Evolutionary conservation across 495 filamentous ascomycete species (phyloP), one percentile per base, ranked within the genome.

Genomic region (Trichoderma asperelloides): DNA sequence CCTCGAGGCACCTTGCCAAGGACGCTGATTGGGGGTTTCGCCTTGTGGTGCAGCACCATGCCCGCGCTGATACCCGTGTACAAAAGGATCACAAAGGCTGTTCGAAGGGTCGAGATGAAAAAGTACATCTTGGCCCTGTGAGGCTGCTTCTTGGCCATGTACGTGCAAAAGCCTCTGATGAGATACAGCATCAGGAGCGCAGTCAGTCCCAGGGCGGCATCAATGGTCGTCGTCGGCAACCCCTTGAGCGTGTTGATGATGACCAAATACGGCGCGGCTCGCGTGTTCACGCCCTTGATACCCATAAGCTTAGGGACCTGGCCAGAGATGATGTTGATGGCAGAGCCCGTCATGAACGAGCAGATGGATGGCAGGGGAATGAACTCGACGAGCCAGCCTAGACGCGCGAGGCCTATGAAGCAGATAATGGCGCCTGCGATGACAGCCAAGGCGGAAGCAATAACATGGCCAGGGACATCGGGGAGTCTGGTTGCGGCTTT

Each of bases 271-370:
- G 82, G 78, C 7, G 77, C 67, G 27, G 79, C 79, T 43, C 82
- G 78, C 2, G 79, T 82, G 62, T 82, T 82, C 69, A 84, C 75
- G 40, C 70, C 72, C 49, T 76, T 75, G 64, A 83, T 78, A 21
- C 83, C 83, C 68, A 85, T 65, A 65, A 85, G 71, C 28, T 76
- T 74, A 13, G 80, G 79, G 18, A 84, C 74, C 67, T 85, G 83
- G 41, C 82, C 82, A 41, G 78, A 71, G 18, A 78, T 81, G 62
- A 85, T 85, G 63, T 71, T 84, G 68, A 85, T 76, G 68, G 82
- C 82, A 57, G 80, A 78, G 0, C 82, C 83, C 1, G 83, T 85
- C 78, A 85, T 84, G 71, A 85, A 85, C 37, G 82, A 76, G 43
- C 74, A 76, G 62, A 85, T 82, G 65, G 82, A 80, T 6, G 79